Evolutionary conservation across 2,329 filamentous ascomycete genomes (phyloP).

Genomic region (Cadophora luteo-olivacea): DNA sequence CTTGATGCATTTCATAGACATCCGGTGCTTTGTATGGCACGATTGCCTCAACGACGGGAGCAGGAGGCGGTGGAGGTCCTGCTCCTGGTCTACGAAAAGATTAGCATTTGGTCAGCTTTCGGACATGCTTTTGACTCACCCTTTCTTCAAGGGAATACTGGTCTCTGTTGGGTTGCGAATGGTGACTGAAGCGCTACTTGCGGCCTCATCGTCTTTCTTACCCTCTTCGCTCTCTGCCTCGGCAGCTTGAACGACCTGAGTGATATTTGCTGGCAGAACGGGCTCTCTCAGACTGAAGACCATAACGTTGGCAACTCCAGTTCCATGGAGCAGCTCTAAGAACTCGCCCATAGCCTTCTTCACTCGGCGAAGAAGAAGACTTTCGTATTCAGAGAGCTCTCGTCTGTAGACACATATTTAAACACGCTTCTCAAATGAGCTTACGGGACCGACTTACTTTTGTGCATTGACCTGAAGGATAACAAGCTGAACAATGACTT

Average conservation of each 20-base stretch:
- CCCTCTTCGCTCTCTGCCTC: not conserved
- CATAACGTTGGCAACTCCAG: slow-evolving; percentile 21
- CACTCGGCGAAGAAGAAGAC: slow-evolving; percentile 13
- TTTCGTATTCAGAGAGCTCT: slow-evolving; percentile 13
- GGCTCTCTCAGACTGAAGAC: slow-evolving; percentile 22
- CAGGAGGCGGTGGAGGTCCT: slow-evolving; percentile 4
- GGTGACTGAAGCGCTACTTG: slow-evolving; percentile 18
- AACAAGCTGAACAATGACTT: slow-evolving; percentile 23
- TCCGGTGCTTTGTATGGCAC: slow-evolving; percentile 12
- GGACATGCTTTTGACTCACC: not conserved
- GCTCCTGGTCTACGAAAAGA: not conserved
- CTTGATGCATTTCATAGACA: slow-evolving; percentile 25
- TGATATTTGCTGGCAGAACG: slow-evolving; percentile 12
- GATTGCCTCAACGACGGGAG: not conserved
- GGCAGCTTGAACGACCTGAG: slow-evolving; percentile 17
- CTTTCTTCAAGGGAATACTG: slow-evolving; percentile 5
- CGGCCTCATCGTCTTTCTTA: slow-evolving; percentile 6
- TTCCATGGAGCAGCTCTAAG: slow-evolving; percentile 19
- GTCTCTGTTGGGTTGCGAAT: slow-evolving; percentile 20
- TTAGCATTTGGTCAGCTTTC: not conserved
- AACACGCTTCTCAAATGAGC: not conserved
- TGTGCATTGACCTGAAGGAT: slow-evolving; percentile 26
- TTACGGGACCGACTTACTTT: slow-evolving; percentile 11
- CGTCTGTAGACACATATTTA: not conserved
- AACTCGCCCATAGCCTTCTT: slow-evolving; percentile 19